Percentiles rank a stretch among this genome's conserved stretches.
These are phyloP conservation scores for Pichia sp. DNA, from an alignment of 1,139 yeast genomes.

Conservation along the genomic window DNA sequence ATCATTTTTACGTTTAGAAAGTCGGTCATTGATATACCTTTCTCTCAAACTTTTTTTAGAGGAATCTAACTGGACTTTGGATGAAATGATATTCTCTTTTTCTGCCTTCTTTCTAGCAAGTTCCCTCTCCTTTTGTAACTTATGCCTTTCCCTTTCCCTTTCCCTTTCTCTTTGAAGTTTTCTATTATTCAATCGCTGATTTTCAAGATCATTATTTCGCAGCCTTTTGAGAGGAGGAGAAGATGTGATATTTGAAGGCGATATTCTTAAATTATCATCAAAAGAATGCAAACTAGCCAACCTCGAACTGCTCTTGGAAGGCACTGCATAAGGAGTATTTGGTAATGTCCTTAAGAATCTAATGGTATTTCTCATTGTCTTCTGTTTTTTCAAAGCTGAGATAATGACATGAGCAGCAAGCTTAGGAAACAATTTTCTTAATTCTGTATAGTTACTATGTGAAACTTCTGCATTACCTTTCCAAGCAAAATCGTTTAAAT, in stretches of 20 bases:
- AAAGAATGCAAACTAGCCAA: background rate
- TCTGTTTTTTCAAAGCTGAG: conserved; percentile 55
- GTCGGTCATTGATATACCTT: conserved; percentile 9
- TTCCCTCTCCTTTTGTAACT: conserved; percentile 6
- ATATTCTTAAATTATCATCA: conserved; percentile 12
- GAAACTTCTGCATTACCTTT: background rate
- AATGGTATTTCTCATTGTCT: conserved; percentile 49
- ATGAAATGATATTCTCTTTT: conserved; percentile 14
- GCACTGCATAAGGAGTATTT: background rate
- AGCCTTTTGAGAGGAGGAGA: background rate
- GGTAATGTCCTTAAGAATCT: conserved; percentile 34
- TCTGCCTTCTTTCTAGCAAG: conserved; percentile 14
- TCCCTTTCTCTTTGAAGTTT: conserved; percentile 19
- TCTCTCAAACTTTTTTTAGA: conserved; percentile 9
- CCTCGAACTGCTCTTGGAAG: background rate
- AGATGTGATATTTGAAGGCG: conserved; percentile 14
- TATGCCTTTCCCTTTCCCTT: conserved; percentile 25
- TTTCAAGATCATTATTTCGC: background rate
- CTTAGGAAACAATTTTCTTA: conserved; percentile 41
- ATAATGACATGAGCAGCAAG: conserved; percentile 45
- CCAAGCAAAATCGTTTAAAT: conserved; percentile 9
- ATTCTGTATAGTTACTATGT: conserved; percentile 37
- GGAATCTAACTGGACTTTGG: conserved; percentile 13
- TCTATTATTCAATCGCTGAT: conserved; percentile 1
- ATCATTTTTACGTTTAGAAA: background rate